phyloP scores from a whole-genome alignment of 176 grass and related monocot genomes.

The Musa itinerans region DNA sequence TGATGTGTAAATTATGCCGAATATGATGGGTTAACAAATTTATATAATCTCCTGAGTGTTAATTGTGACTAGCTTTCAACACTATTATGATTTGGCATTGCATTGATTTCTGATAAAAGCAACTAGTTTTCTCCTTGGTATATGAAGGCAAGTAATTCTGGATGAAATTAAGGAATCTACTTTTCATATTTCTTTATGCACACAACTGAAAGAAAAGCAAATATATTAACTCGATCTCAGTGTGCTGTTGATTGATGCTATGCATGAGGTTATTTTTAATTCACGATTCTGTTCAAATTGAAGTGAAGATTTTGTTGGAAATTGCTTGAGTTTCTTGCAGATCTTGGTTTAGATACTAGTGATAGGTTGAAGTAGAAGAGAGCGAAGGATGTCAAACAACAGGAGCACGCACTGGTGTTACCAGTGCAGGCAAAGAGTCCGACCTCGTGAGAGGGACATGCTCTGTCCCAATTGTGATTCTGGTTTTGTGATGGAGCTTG shows the following conservation, averaged over 20 bases:
- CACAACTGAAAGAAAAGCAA: not conserved
- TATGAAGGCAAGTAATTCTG: too few relatives aligned
- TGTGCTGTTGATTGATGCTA: not conserved
- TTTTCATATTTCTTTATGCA: not conserved
- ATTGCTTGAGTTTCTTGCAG: not conserved
- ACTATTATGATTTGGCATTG: not conserved
- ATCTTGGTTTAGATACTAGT: not conserved
- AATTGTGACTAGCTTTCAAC: not conserved
- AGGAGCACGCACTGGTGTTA: slow-evolving; percentile 15
- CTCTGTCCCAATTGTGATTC: slow-evolving; percentile 4
- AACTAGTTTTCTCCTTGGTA: too few relatives aligned
- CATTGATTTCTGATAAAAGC: too few relatives aligned
- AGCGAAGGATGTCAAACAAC: not conserved
- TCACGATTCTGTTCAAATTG: not conserved
- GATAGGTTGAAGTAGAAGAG: not conserved
- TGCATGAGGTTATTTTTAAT: not conserved
- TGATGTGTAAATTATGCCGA: not conserved
- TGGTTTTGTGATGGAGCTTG: slow-evolving; percentile 10
- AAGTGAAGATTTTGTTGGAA: not conserved
- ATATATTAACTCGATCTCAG: not conserved
- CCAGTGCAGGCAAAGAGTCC: slow-evolving; percentile 12
- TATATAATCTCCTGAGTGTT: not conserved
- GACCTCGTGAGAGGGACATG: not conserved
- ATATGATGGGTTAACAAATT: too few relatives aligned
- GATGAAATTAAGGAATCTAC: not conserved